phyloP scores from a whole-genome alignment of 75 land plant species.

The Pinus tabuliformis region DNA sequence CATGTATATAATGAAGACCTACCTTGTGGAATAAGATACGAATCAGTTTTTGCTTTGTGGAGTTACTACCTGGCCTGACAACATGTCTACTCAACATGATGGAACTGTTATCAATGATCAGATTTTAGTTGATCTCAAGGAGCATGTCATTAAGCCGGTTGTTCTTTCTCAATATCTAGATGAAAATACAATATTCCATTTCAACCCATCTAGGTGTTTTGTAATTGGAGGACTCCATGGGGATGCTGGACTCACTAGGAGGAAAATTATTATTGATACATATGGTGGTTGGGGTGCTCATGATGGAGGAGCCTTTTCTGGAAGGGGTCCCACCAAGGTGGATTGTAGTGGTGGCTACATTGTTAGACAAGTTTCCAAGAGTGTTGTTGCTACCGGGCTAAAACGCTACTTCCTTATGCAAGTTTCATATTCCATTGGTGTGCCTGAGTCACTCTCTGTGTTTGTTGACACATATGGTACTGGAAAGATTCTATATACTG shows the following conservation, averaged over 20 bases:
- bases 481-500: constrained; percentile 48
- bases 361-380: constrained; percentile 68
- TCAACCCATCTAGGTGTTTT: constrained; percentile 63
- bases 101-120: constrained; percentile 70
- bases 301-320: constrained; percentile 36
- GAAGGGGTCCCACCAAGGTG: constrained; percentile 52
- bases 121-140: constrained; percentile 54
- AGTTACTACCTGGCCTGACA: too few species aligned
- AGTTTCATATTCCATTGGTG: constrained; percentile 38
- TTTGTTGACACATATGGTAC: constrained; percentile 38
- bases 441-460: constrained; percentile 34
- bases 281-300: constrained; percentile 35
- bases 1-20: too few species aligned
- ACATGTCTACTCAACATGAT: constrained; percentile 77
- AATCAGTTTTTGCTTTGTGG: too few species aligned
- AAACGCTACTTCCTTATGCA: constrained; percentile 56
- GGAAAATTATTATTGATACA: constrained; percentile 51
- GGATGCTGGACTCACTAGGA: constrained; percentile 72
- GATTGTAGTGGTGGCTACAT: constrained; percentile 66
- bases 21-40: too few species aligned
- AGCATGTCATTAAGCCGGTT: constrained; percentile 68
- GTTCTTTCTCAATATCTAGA: constrained; percentile 53
- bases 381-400: constrained; percentile 62
- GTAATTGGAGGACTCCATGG: constrained; percentile 79
- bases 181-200: constrained; percentile 69